These are phyloP conservation scores for Daldinia sp. DNA, from an alignment of 2,329 filamentous ascomycete species.

Conservation along the genomic window DNA sequence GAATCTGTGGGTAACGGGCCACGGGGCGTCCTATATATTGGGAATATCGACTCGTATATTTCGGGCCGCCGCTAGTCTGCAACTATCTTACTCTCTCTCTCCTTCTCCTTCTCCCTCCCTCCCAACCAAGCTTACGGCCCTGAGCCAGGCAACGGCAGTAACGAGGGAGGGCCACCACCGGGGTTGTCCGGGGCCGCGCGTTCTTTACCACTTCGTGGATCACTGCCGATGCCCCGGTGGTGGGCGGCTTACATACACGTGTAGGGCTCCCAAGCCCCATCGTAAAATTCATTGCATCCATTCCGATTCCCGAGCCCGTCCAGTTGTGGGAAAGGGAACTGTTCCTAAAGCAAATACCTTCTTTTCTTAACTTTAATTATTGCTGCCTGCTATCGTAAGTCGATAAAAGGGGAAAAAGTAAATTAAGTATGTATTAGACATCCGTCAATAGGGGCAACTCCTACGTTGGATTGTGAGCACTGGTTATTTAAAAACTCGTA, in stretches of 20 bases:
- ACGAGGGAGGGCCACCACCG: not conserved
- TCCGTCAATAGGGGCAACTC: conserved; percentile 1
- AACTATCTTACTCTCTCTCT: too few species aligned
- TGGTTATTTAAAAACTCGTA: conserved; percentile 10
- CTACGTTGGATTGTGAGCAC: not conserved
- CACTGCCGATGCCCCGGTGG: conserved; percentile 36
- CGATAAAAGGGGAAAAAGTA: not conserved
- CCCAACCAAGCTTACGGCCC: conserved; percentile 7
- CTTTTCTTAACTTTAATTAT: not conserved
- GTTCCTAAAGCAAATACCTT: conserved; percentile 11
- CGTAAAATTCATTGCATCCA: conserved; percentile 1
- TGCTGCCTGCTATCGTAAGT: not conserved
- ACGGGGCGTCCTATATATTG: conserved; percentile 23
- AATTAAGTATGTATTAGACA: not conserved
- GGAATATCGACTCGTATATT: conserved; percentile 20
- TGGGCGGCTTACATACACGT: conserved; percentile 29
- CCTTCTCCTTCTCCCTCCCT: not conserved
- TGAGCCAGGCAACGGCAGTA: not conserved
- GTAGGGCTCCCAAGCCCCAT: conserved; percentile 35
- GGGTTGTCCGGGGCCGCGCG: conserved; percentile 37
- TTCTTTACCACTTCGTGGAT: conserved; percentile 28
- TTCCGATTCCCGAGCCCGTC: conserved; percentile 29
- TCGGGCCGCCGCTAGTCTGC: not conserved
- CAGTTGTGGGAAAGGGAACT: conserved; percentile 2
- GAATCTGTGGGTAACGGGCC: conserved; percentile 12